phyloP scores from a whole-genome alignment of 345 rosid species.

The Trapa incisa region DNA sequence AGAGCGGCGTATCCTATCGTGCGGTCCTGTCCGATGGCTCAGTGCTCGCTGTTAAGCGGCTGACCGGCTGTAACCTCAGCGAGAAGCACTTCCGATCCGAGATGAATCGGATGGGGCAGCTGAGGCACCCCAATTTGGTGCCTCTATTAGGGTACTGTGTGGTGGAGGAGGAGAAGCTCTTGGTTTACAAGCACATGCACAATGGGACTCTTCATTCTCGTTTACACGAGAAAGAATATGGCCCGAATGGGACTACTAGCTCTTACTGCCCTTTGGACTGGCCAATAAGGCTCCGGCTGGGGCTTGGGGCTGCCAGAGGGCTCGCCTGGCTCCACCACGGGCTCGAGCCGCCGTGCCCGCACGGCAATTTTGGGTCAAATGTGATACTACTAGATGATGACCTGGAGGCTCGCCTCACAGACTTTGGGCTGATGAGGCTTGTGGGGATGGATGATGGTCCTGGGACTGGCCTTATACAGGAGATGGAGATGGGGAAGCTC shows the following conservation, averaged over 20 bases:
- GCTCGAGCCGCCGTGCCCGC: slow-evolving; percentile 27
- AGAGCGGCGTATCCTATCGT: slow-evolving; percentile 39
- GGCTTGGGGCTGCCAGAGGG: slow-evolving; percentile 49
- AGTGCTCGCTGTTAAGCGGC: slow-evolving; percentile 44
- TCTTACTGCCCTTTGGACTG: slow-evolving; percentile 28
- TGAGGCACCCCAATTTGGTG: slow-evolving; percentile 56
- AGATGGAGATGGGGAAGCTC: slow-evolving; percentile 31
- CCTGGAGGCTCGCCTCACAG: slow-evolving; percentile 36
- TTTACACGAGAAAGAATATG: slow-evolving; percentile 20
- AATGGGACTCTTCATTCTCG: slow-evolving; percentile 37
- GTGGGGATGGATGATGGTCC: slow-evolving; percentile 22
- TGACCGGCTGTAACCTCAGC: slow-evolving; percentile 23
- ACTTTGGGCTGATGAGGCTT: slow-evolving; percentile 44
- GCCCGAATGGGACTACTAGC: not conserved
- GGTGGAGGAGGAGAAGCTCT: slow-evolving; percentile 39
- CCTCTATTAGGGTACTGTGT: slow-evolving; percentile 49
- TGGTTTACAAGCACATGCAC: slow-evolving; percentile 27
- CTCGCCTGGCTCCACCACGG: slow-evolving; percentile 56
- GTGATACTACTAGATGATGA: slow-evolving; percentile 51
- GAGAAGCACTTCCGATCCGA: slow-evolving; percentile 47
- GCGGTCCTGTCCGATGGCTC: slow-evolving; percentile 49
- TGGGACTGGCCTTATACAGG: slow-evolving; percentile 29
- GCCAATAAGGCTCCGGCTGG: slow-evolving; percentile 35
- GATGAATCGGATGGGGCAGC: slow-evolving; percentile 42
- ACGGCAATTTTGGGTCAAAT: slow-evolving; percentile 38